Percentiles rank a stretch among this genome's conserved stretches.
These are phyloP conservation scores for Myxozyma melibiosi DNA, from an alignment of 805 yeast species.

Conservation along the genomic window DNA sequence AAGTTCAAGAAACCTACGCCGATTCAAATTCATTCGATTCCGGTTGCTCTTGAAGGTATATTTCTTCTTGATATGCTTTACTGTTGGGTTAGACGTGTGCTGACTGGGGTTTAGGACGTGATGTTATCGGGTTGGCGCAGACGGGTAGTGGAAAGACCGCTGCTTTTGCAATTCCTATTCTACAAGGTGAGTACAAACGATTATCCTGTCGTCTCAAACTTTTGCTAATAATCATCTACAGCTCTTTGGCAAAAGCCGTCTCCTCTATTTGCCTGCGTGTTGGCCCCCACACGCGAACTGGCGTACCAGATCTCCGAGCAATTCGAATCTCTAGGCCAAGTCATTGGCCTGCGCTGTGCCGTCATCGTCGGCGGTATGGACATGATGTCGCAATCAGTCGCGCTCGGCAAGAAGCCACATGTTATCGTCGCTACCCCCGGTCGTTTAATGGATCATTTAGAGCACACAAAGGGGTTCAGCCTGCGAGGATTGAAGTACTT, in stretches of 20 bases:
- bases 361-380: slow-evolving; percentile 98
- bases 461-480: slow-evolving; percentile 90
- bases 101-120: slow-evolving; percentile 48
- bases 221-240: not conserved
- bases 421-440: slow-evolving; percentile 96
- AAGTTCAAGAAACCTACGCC: slow-evolving; percentile 87
- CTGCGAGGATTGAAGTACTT: slow-evolving; percentile 81
- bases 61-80: not conserved
- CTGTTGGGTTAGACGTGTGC: not conserved
- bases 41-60: slow-evolving; percentile 78
- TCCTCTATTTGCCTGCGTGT: slow-evolving; percentile 84
- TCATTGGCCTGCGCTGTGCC: slow-evolving; percentile 88
- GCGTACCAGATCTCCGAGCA: slow-evolving; percentile 78
- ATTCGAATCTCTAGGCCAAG: slow-evolving; percentile 86
- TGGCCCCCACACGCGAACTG: slow-evolving; percentile 70
- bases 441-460: slow-evolving; percentile 84
- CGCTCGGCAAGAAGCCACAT: slow-evolving; percentile 91
- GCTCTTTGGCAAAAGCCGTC: slow-evolving; percentile 85
- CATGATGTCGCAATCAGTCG: slow-evolving; percentile 96
- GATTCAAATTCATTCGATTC: slow-evolving; percentile 88
- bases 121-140: slow-evolving; percentile 93
- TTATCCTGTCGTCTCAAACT: not conserved
- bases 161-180: slow-evolving; percentile 94
- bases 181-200: slow-evolving; percentile 50
- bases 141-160: slow-evolving; percentile 99